Percentiles rank a stretch among this genome's conserved stretches.
phyloP scores from a whole-genome alignment of 345 rosid species.

The Aurinia saxatilis region DNA sequence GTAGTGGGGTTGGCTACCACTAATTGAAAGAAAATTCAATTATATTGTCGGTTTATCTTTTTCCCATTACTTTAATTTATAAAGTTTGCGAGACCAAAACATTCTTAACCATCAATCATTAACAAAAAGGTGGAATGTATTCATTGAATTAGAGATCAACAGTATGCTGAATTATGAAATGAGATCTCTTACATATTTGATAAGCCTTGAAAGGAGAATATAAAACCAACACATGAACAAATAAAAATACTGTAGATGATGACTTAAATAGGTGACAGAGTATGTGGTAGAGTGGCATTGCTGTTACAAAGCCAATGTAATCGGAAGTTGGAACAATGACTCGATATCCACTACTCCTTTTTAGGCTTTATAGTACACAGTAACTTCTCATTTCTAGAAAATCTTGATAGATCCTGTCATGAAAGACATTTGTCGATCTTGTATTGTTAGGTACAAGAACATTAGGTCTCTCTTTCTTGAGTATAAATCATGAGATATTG shows the following conservation, averaged over 20 bases:
- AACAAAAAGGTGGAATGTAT: neutral
- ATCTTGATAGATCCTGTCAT: neutral
- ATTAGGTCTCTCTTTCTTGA: neutral
- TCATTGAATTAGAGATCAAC: neutral
- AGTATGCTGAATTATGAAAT: neutral
- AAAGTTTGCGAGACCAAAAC: constrained; percentile 14
- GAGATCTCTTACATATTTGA: no score
- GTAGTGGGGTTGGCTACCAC: constrained; percentile 36
- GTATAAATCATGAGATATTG: neutral
- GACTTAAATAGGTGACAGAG: no score
- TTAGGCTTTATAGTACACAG: neutral
- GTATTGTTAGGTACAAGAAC: neutral
- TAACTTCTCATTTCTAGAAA: neutral
- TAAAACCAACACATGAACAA: no score
- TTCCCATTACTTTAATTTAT: neutral
- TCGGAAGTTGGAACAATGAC: neutral
- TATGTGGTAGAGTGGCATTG: no score
- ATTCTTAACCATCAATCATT: constrained; percentile 6
- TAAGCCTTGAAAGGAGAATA: no score
- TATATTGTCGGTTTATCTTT: constrained; percentile 11
- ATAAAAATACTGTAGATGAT: no score
- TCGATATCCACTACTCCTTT: neutral
- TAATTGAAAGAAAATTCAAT: neutral
- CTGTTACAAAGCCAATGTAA: neutral
- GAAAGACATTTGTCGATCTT: neutral